Evolutionary conservation across 495 filamentous ascomycete species (phyloP).

Genomic region (Rusavskia elegans): DNA sequence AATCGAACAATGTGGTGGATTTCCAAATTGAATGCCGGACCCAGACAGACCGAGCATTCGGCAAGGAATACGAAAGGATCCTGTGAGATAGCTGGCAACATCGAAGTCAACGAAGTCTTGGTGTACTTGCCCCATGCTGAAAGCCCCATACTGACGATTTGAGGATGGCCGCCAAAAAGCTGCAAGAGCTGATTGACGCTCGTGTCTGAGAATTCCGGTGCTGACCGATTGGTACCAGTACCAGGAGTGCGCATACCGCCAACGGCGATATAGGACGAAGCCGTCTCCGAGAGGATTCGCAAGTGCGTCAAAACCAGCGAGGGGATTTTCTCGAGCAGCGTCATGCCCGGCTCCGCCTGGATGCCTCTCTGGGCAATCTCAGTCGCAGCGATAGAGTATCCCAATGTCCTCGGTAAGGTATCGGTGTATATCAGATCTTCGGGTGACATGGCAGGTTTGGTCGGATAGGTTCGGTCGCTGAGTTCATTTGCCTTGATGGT

Average conservation of each 20-base stretch:
- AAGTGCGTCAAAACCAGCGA: constrained; percentile 70
- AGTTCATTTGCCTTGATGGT: constrained; percentile 63
- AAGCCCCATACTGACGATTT: constrained; percentile 6
- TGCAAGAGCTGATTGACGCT: constrained; percentile 61
- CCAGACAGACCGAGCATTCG: constrained; percentile 52
- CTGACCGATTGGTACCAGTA: constrained; percentile 33
- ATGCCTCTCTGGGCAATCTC: constrained; percentile 89
- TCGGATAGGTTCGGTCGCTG: constrained; percentile 25
- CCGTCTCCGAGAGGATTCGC: constrained; percentile 80
- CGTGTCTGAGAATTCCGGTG: constrained; percentile 51
- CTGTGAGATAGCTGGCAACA: constrained; percentile 28
- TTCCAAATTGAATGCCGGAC: constrained; percentile 56
- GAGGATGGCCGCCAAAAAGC: constrained; percentile 50
- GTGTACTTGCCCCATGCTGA: constrained; percentile 8
- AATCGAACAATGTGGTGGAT: constrained; percentile 71
- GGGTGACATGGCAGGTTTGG: constrained; percentile 17
- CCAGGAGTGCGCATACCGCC: constrained; percentile 46
- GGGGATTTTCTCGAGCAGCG: constrained; percentile 71
- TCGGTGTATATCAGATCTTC: constrained; percentile 48
- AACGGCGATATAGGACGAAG: constrained; percentile 66
- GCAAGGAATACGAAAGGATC: constrained; percentile 83
- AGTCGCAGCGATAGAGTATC: constrained; percentile 73
- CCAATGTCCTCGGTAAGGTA: constrained; percentile 56
- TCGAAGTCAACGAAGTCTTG: not conserved
- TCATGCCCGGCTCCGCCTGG: constrained; percentile 56